Evolutionary conservation across 2,329 filamentous ascomycete genomes (phyloP).

Genomic region (Scedosporium boydii): DNA sequence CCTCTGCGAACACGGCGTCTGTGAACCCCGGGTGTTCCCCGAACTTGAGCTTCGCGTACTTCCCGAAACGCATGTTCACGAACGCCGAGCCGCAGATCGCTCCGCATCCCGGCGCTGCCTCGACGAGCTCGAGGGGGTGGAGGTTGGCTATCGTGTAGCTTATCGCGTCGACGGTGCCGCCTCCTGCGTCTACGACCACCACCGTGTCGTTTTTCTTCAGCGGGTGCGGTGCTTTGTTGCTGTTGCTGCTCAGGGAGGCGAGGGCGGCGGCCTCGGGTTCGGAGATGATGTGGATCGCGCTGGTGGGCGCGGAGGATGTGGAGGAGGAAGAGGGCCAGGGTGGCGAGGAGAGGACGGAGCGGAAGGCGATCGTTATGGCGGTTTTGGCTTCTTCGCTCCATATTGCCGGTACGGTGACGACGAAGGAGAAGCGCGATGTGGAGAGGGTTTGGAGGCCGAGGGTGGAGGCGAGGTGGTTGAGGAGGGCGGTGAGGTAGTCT

Average conservation of each 20-base stretch:
- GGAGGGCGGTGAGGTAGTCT: conserved; percentile 38
- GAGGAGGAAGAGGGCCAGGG: not conserved
- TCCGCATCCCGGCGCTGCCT: conserved; percentile 38
- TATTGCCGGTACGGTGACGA: conserved; percentile 49
- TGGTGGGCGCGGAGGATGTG: conserved; percentile 16
- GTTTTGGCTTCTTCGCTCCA: conserved; percentile 47
- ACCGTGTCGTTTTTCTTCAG: conserved; percentile 36
- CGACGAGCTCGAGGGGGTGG: conserved; percentile 35
- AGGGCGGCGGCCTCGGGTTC: conserved; percentile 45
- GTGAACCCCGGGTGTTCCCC: conserved; percentile 27
- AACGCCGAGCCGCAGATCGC: conserved; percentile 39
- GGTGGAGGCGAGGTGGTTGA: conserved; percentile 35
- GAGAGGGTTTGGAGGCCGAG: conserved; percentile 31
- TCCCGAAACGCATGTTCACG: conserved; percentile 37
- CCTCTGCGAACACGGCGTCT: conserved; percentile 19
- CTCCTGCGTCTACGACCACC: conserved; percentile 44
- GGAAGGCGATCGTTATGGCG: conserved; percentile 34
- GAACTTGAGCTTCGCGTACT: conserved; percentile 32
- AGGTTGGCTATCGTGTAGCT: conserved; percentile 37
- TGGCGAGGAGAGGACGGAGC: not conserved
- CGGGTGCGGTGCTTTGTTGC: conserved; percentile 23
- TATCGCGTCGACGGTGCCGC: conserved; percentile 45
- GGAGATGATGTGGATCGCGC: conserved; percentile 35
- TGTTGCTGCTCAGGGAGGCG: conserved; percentile 34
- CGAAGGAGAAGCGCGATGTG: conserved; percentile 38